These are phyloP conservation scores for Pleurotus citrinopileatus DNA, from an alignment of 768 basidiomycete genomes.

Conservation along the genomic window DNA sequence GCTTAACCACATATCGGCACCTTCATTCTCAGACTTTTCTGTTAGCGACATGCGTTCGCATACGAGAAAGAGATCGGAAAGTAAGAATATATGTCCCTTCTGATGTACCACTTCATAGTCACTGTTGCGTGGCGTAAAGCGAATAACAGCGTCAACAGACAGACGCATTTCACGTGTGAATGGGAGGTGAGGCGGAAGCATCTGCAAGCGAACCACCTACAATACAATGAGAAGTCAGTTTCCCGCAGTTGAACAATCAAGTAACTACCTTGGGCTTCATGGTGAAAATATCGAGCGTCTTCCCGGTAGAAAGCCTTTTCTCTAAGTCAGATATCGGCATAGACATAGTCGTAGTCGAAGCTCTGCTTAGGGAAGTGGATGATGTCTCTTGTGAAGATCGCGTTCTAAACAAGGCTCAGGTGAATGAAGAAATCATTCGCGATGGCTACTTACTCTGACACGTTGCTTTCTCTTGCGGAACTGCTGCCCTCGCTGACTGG, in stretches of 20 bases:
- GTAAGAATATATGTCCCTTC: constrained; percentile 80
- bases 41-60: constrained; percentile 79
- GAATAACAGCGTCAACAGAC: constrained; percentile 68
- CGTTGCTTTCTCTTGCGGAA: constrained; percentile 49
- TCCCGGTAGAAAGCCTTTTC: constrained; percentile 67
- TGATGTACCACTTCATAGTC: constrained; percentile 72
- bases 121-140: constrained; percentile 74
- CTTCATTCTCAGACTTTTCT: constrained; percentile 48
- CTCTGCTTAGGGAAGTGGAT: constrained; percentile 49
- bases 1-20: constrained; percentile 84
- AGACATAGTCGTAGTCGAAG: constrained; percentile 47
- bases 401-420: constrained; percentile 35
- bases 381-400: constrained; percentile 60
- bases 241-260: constrained; percentile 4
- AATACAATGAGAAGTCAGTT: constrained; percentile 8
- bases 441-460: constrained; percentile 49
- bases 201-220: constrained; percentile 90
- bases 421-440: background rate
- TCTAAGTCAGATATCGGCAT: constrained; percentile 79
- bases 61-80: constrained; percentile 91
- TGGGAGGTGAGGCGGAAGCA: constrained; percentile 73
- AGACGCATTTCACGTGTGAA: constrained; percentile 77
- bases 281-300: constrained; percentile 90
- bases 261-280: constrained; percentile 94
- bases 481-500: constrained; percentile 29